phyloP scores from a whole-genome alignment of 768 basidiomycete species.

The Tricholoma hemisulphureum region DNA sequence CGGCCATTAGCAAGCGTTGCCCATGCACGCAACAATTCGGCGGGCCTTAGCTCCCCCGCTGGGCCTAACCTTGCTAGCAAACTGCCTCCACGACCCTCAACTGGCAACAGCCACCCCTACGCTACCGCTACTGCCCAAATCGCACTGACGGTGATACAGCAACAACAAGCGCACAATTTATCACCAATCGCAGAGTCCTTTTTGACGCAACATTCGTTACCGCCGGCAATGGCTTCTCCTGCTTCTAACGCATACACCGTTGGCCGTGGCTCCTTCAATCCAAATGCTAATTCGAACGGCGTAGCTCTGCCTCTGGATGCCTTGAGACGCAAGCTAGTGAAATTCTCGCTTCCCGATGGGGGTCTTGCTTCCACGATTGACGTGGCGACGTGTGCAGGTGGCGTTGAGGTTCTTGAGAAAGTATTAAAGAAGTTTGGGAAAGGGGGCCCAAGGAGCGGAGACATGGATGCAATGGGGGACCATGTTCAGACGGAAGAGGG shows the following conservation, averaged over 20 bases:
- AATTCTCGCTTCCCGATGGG: conserved; percentile 84
- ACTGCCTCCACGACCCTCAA: conserved; percentile 42
- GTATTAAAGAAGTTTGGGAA: conserved; percentile 91
- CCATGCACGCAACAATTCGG: conserved; percentile 56
- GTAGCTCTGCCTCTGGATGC: conserved; percentile 66
- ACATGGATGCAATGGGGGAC: conserved; percentile 46
- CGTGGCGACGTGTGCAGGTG: conserved; percentile 75
- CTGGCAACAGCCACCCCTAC: conserved; percentile 56
- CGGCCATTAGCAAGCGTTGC: conserved; percentile 19
- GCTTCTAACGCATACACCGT: conserved; percentile 51
- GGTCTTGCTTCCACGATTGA: conserved; percentile 76
- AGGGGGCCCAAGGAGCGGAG: conserved; percentile 41
- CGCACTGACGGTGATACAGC: conserved; percentile 33
- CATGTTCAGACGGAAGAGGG: conserved; percentile 70
- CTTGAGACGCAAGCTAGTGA: conserved; percentile 79
- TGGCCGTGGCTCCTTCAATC: conserved; percentile 60
- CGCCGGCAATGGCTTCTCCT: conserved; percentile 46
- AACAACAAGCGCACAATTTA: conserved; percentile 43
- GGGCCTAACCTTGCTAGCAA: conserved; percentile 38
- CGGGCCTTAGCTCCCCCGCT: conserved; percentile 42
- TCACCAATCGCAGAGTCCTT: conserved; percentile 77
- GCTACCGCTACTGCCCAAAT: conserved; percentile 53
- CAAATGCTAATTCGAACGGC: conserved; percentile 41
- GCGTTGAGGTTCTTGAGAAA: conserved; percentile 83
- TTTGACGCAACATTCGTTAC: conserved; percentile 30